These are phyloP conservation scores for Yarrowia galli DNA, from an alignment of 1,139 yeast species.

Conservation along the genomic window DNA sequence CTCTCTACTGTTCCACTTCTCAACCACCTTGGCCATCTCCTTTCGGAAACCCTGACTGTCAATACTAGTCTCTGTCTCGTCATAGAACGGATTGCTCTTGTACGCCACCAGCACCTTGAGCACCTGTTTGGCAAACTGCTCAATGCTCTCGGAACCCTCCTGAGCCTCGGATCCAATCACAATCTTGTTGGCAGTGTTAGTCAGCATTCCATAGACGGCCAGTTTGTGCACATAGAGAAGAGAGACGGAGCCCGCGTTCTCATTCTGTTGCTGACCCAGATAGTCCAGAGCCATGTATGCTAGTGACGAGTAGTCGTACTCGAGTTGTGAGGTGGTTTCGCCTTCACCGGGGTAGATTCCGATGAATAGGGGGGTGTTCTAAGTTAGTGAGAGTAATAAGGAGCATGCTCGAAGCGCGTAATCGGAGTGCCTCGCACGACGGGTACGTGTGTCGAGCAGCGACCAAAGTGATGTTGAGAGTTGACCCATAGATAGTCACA, in stretches of 20 bases:
- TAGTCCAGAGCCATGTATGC: conserved; percentile 54
- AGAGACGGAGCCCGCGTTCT: conserved; percentile 47
- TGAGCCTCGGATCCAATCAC: conserved; percentile 52
- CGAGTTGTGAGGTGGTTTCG: conserved; percentile 19
- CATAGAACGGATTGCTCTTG: conserved; percentile 37
- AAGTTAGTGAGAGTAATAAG: not conserved
- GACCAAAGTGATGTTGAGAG: no score
- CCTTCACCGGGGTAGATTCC: conserved; percentile 34
- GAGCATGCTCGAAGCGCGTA: no score
- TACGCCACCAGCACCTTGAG: conserved; percentile 34
- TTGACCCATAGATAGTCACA: no score
- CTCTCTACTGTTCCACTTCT: conserved; percentile 1
- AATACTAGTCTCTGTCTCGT: conserved; percentile 28
- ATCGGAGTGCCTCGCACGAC: no score
- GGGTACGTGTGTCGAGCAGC: no score
- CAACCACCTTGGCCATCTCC: conserved; percentile 32
- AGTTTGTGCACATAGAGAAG: conserved; percentile 53
- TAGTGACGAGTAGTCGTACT: conserved; percentile 34
- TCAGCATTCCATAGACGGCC: conserved; percentile 54
- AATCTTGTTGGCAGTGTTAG: conserved; percentile 53
- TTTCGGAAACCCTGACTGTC: conserved; percentile 6
- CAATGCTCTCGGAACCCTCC: conserved; percentile 41
- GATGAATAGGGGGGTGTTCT: conserved; percentile 35
- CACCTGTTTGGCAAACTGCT: conserved; percentile 24
- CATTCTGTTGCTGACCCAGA: conserved; percentile 47